Evolutionary conservation across 768 basidiomycete genomes (phyloP).

Genomic region (Podaxis sp.): DNA sequence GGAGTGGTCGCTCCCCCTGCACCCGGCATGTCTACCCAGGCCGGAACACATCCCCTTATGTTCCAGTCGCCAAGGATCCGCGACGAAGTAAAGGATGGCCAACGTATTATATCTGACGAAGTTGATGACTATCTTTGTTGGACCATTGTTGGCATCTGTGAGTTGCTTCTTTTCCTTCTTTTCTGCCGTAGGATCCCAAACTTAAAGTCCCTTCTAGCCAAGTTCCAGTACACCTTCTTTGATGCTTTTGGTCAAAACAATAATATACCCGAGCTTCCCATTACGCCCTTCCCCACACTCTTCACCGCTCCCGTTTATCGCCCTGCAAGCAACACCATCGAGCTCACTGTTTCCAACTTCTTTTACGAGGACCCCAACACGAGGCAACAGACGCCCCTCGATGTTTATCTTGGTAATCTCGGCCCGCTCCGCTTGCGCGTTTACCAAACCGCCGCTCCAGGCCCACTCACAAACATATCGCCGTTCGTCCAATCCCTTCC

Average conservation of each 20-base stretch:
- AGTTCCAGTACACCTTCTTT: constrained; percentile 94
- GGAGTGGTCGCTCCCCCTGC: constrained; percentile 68
- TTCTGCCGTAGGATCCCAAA: constrained; percentile 8
- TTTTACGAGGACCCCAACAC: constrained; percentile 77
- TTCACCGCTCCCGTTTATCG: constrained; percentile 79
- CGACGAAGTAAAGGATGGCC: constrained; percentile 80
- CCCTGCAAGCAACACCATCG: constrained; percentile 69
- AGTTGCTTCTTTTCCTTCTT: constrained; percentile 29
- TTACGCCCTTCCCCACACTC: constrained; percentile 88
- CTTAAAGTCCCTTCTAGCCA: constrained; percentile 50
- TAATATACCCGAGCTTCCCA: constrained; percentile 72
- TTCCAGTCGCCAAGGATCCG: constrained; percentile 80
- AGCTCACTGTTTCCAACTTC: constrained; percentile 86
- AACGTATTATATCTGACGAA: constrained; percentile 75
- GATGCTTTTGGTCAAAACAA: constrained; percentile 83
- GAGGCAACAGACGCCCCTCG: constrained; percentile 65
- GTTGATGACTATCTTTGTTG: constrained; percentile 95
- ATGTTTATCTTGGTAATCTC: constrained; percentile 87
- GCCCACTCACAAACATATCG: constrained; percentile 63
- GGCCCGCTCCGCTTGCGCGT: constrained; percentile 81
- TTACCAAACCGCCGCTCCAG: constrained; percentile 72
- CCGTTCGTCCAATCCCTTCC: constrained; percentile 55
- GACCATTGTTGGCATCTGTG: constrained; percentile 95
- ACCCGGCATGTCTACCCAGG: constrained; percentile 72
- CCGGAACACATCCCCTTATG: constrained; percentile 77